Conservation (phyloP, 139 green algal species). For the Trebouxia sp. region DNA sequence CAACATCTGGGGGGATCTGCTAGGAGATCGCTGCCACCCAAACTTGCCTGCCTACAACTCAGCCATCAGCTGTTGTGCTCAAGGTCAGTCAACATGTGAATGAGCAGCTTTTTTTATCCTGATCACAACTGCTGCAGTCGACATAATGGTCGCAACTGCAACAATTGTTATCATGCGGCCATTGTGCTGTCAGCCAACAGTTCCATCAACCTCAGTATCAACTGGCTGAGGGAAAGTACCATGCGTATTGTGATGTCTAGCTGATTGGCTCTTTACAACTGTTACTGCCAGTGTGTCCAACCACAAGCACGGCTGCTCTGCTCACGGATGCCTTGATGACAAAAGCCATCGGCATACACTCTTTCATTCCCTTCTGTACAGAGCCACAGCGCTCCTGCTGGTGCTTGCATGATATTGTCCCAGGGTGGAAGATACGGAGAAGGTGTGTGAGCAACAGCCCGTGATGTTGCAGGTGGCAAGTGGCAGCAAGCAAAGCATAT, state of each 20-base stretch:
- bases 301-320: no score
- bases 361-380: no score
- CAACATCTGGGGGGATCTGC: constrained; percentile 51
- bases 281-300: no score
- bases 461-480: not conserved
- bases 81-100: constrained; percentile 29
- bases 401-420: not conserved
- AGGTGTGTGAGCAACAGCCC: not conserved
- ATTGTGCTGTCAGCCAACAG: no score
- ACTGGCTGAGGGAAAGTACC: no score
- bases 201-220: no score
- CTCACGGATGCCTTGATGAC: no score
- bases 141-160: no score
- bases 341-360: no score
- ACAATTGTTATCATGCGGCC: no score
- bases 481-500: constrained; percentile 43
- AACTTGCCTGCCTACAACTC: constrained; percentile 88
- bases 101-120: not conserved
- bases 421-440: not conserved
- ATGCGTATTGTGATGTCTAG: no score
- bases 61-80: constrained; percentile 71
- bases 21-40: constrained; percentile 3
- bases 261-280: no score
- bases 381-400: not conserved
- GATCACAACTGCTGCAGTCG: not conserved